Evolutionary conservation across 148 eudicot genomes (phyloP).

Genomic region (Chenopodium suecicum): DNA sequence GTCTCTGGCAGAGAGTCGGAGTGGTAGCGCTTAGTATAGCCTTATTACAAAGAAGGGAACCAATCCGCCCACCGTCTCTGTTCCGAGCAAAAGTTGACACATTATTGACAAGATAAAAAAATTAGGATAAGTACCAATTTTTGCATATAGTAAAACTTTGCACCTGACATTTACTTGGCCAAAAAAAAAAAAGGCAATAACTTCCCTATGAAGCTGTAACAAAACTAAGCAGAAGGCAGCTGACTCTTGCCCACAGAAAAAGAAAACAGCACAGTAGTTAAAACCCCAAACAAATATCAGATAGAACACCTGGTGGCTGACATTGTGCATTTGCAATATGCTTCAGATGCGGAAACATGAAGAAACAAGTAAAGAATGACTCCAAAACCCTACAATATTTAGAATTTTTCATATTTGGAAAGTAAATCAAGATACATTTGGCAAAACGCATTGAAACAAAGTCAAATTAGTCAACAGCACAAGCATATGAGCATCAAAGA

Average conservation of each 20-base stretch:
- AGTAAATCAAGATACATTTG: not conserved
- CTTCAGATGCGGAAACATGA: not conserved
- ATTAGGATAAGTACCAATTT: not conserved
- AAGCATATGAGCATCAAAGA: not conserved
- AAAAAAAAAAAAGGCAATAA: not conserved
- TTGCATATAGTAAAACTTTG: not conserved
- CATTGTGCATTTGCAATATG: not conserved
- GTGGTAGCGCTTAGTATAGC: slow-evolving; percentile 51
- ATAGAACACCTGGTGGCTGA: not conserved
- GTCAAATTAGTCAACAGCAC: not conserved
- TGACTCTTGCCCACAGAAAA: not conserved
- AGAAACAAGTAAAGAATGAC: not conserved
- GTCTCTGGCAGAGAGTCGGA: slow-evolving; percentile 52
- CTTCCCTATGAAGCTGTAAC: not conserved
- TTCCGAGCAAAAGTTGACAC: not conserved
- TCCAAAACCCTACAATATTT: no score
- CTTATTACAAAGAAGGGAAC: slow-evolving; percentile 46
- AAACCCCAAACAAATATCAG: not conserved
- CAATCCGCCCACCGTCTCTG: slow-evolving; percentile 2
- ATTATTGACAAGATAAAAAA: not conserved
- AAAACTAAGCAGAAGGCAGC: not conserved
- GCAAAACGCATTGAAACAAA: not conserved
- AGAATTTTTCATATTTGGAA: no score
- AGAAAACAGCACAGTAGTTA: not conserved
- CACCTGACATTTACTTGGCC: not conserved